These are phyloP conservation scores for Pseudogymnoascus sp. DNA, from an alignment of 2,329 filamentous ascomycete genomes.

Conservation along the genomic window DNA sequence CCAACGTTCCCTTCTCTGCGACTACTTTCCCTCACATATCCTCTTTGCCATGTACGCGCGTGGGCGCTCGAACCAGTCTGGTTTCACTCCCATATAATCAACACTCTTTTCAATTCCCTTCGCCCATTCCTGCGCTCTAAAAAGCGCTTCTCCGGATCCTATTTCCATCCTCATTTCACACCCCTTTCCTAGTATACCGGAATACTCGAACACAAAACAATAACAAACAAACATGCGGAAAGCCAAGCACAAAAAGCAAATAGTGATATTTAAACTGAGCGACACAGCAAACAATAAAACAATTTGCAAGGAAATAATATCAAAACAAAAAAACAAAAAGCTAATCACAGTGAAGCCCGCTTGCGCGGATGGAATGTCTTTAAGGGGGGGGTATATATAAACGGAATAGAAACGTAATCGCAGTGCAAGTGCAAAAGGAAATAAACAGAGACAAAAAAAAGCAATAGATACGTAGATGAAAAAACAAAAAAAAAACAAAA, in stretches of 20 bases:
- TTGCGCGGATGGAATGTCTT: slow-evolving; percentile 5
- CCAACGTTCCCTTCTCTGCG: neutral
- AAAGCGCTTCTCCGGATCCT: neutral
- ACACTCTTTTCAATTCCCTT: neutral
- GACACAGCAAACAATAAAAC: neutral
- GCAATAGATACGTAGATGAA: neutral
- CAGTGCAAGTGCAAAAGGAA: neutral
- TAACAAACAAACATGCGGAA: neutral
- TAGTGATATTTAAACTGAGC: neutral
- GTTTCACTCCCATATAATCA: neutral
- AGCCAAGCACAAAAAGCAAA: neutral
- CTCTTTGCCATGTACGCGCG: neutral
- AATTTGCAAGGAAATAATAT: neutral
- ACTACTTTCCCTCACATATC: neutral
- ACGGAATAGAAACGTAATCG: neutral
- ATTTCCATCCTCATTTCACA: neutral
- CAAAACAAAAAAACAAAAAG: neutral
- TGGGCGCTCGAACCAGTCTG: neutral
- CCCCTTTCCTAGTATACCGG: neutral
- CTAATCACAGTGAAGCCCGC: slow-evolving; percentile 5
- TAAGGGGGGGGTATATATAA: neutral
- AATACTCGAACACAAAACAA: neutral
- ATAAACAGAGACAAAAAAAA: neutral
- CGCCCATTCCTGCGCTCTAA: neutral
- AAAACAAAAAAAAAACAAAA: neutral